These are phyloP conservation scores for Artemisia tridentata DNA, from an alignment of 129 eudicot species.

Conservation along the genomic window DNA sequence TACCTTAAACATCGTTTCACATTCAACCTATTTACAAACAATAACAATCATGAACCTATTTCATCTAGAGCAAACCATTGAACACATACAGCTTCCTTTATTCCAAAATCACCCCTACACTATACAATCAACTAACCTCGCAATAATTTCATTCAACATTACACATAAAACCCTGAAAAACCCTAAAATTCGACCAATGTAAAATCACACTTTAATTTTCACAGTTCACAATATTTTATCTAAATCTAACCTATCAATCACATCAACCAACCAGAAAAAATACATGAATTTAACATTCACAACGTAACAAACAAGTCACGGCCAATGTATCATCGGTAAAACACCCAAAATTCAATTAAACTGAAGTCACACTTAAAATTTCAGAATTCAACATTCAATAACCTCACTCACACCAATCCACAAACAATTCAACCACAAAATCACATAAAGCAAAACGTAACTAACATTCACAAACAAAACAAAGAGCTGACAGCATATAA, in stretches of 20 bases:
- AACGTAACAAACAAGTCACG: no score
- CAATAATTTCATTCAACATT: not conserved
- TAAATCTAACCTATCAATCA: conserved; percentile 1
- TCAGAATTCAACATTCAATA: no score
- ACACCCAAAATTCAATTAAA: no score
- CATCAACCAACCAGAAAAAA: not conserved
- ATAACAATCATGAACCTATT: not conserved
- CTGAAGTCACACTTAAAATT: no score
- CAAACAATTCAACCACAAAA: conserved; percentile 2
- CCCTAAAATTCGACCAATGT: not conserved
- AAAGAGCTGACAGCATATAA: no score
- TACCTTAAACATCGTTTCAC: no score
- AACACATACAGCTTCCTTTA: no score
- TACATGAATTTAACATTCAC: not conserved
- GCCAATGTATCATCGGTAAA: no score
- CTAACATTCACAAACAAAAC: no score
- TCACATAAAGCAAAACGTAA: no score
- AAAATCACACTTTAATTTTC: not conserved
- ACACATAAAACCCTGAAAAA: not conserved
- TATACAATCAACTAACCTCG: not conserved
- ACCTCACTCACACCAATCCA: not conserved
- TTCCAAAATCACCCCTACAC: no score
- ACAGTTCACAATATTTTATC: not conserved
- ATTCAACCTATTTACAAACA: not conserved
- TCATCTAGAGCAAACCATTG: not conserved